A percentile compares a stretch with the other conserved stretches of the same genome.
phyloP scores from a whole-genome alignment of 176 grass and related monocot genomes.

The Poa annua region DNA sequence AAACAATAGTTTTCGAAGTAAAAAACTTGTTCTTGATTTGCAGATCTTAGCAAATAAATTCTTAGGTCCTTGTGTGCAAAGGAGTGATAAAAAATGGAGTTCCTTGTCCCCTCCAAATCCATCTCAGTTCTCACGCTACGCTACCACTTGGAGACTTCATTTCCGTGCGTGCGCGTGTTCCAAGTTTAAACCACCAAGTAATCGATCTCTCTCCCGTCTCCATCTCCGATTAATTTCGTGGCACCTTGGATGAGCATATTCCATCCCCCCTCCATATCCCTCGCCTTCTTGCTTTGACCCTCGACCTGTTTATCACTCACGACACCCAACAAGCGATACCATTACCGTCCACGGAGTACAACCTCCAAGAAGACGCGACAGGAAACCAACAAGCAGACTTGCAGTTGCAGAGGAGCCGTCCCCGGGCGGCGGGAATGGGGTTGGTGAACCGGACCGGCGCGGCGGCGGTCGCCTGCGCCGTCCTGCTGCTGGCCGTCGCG shows the following conservation, averaged over 20 bases:
- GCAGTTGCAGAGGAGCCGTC: neutral
- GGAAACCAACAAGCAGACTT: conserved; percentile 1
- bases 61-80: neutral
- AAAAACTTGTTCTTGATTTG: too few species aligned
- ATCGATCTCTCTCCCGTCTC: neutral
- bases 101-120: too few species aligned
- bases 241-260: conserved; percentile 52
- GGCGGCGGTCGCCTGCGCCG: neutral
- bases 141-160: too few species aligned
- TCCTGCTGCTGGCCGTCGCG: conserved; percentile 27
- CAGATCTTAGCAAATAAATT: neutral
- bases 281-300: conserved; percentile 31
- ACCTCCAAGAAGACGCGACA: conserved; percentile 30
- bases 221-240: conserved; percentile 40
- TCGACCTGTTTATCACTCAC: neutral
- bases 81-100: neutral
- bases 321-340: conserved; percentile 42
- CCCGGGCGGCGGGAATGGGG: conserved; percentile 10
- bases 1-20: too few species aligned
- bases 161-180: conserved; percentile 41
- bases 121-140: too few species aligned
- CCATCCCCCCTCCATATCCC: conserved; percentile 1
- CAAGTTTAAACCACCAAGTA: conserved; percentile 32
- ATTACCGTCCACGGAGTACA: conserved; percentile 12
- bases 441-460: conserved; percentile 9